Evolutionary conservation across 352 stramenopile genomes (phyloP), one percentile per base, ranked within the genome.

Genomic region (Aphanomyces invadans): DNA sequence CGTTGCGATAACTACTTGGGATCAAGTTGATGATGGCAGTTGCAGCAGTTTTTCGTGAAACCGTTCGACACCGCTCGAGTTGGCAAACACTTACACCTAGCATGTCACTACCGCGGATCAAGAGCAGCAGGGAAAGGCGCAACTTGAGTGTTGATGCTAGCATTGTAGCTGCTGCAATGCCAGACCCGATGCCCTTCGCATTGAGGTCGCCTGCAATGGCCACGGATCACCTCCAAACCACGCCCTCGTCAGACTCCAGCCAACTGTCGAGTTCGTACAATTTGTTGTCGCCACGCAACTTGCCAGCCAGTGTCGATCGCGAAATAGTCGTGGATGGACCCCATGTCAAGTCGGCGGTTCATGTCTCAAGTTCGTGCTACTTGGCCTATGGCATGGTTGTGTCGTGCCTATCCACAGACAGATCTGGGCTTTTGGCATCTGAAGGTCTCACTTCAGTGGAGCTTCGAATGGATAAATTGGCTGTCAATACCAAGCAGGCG

Each of bases 331-430:
- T 15, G 7, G 36, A 15, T 15, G 36, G 36, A 42, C 7, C 36
- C 19, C 46, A 31, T 54, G n/a, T 25, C 21, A 31, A 54, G n/a
- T 7, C 78, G 9, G n/a, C n/a, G n/a, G n/a, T n/a, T n/a, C n/a
- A n/a, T n/a, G n/a, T n/a, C n/a, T 42, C 36, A 15, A 15, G 7
- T 42, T 7, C 36, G 36, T 42, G 36, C 36, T 88, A 87, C 53
- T 71, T 88, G 17, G 78, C 87, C 69, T 90, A 88, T 45, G 79
- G 81, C 0, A 90, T 90, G 79, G 55, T 84, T 10, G 70, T 90
- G 5, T 80, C 76, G 31, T 72, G 88, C 17, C 73, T 85, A 45
- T 88, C 76, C 38, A 80, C 85, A 51, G 78, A 87, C 23, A 75
- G 77, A 28, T 75, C 71, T 23, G 78, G 79, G 0, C 55, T 90